Evolutionary conservation across 2,329 filamentous ascomycete species (phyloP), one percentile per base, ranked within the genome.

Genomic region (Juglanconis oblonga): DNA sequence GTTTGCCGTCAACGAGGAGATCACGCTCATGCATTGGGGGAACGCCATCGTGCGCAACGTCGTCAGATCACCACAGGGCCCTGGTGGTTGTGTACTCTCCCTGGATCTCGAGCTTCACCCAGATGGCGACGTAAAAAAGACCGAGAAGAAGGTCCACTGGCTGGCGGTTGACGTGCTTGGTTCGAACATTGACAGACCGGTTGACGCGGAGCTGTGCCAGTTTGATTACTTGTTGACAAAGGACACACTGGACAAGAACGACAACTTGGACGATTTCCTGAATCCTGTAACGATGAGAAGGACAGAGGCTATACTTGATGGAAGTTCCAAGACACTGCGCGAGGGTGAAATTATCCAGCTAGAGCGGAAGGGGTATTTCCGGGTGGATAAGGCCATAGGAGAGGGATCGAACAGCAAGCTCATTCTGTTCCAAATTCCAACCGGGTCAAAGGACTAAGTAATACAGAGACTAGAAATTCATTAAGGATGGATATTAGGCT

Each of bases 121-220:
- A 53, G 86, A 90, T 68, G 93, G 94, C 58, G 94, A 98, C 73
- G 91, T 98, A 74, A 97, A 96, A 81, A 89, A 91, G 71, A 98
- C 94, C 0, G 87, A 92, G 70, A 97, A 97, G 86, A 98, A 98
- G 82, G 86, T 98, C 42, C 97, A 93, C 1, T 98, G 94, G 94
- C 79, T 98, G 52, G 88, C 91, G 1, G 13, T 87, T 88, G 7
- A 24, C 24, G 24, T 24, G 24, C 24, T 24, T 24, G 24, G 24
- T 24, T 24, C 24, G 24, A 24, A 24, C 24, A 24, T 24, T 24
- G 24, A 24, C 24, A 24, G 24, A 2, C 24, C 24, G 24, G 2
- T 24, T 24, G 24, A 24, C 24, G 87, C 95, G 29, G 91, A 97
- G 75, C 83, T 97, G 10, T 94, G 93, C 76, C 92, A 97, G 67